phyloP scores from a whole-genome alignment of 257 asterid genomes.

The Paraleonurus japonicus region DNA sequence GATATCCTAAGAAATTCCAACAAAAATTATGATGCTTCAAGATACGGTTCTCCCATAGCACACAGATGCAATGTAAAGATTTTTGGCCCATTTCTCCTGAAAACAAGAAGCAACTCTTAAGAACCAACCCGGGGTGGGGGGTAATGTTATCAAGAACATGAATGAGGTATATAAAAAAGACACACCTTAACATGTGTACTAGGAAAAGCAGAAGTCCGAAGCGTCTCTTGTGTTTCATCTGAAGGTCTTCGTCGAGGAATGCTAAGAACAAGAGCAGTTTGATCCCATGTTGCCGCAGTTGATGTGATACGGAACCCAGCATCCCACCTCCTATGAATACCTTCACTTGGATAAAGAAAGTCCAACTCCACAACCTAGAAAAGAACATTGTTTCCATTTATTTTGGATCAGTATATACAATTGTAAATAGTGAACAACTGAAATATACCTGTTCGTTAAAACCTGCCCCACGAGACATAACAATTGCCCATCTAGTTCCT shows the following conservation, averaged over 20 bases:
- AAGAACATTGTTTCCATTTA: background rate
- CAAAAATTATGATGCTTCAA: conserved; percentile 32
- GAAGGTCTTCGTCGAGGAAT: conserved; percentile 51
- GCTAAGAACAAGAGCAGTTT: conserved; percentile 68
- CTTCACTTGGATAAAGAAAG: conserved; percentile 79
- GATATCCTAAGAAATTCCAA: background rate
- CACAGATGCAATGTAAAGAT: conserved; percentile 73
- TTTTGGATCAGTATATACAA: background rate
- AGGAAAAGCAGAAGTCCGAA: conserved; percentile 63
- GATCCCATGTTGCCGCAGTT: conserved; percentile 66
- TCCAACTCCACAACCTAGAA: conserved; percentile 71
- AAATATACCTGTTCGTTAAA: conserved; percentile 54
- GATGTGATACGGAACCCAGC: conserved; percentile 69
- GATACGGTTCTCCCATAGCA: conserved; percentile 84
- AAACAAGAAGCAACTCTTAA: conserved; percentile 16
- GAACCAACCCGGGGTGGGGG: background rate
- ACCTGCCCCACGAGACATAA: conserved; percentile 80
- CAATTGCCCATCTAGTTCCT: conserved; percentile 63
- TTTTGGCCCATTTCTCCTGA: conserved; percentile 89
- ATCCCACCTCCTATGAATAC: conserved; percentile 70
- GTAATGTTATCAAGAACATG: background rate
- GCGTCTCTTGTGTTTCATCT: conserved; percentile 65
- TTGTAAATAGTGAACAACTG: background rate
- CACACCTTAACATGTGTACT: conserved; percentile 56
- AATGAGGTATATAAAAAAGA: background rate